Evolutionary conservation across 192 early-diverging fungal genomes (phyloP).

Genomic region (Gryganskiella cystojenkinii): DNA sequence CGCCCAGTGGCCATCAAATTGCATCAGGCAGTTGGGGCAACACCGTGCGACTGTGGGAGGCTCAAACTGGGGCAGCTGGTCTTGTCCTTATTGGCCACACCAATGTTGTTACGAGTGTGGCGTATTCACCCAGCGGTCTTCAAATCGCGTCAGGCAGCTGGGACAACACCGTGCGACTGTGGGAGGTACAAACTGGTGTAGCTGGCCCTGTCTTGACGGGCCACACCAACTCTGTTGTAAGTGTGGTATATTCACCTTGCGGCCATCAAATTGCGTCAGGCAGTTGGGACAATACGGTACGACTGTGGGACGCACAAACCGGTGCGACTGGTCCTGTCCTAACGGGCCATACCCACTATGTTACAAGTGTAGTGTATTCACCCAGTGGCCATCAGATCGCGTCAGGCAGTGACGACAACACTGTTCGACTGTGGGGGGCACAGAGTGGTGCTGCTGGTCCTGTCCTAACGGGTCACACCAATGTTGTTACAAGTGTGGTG

Average conservation of each 20-base stretch:
- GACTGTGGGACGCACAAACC: neutral
- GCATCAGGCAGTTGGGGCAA: neutral
- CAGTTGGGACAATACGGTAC: neutral
- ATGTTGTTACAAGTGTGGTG: too few species aligned
- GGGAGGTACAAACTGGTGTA: neutral
- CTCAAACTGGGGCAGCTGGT: too few species aligned
- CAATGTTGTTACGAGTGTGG: neutral
- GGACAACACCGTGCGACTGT: neutral
- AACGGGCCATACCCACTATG: neutral
- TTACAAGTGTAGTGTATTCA: neutral
- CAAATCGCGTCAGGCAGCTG: neutral
- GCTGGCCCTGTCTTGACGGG: neutral
- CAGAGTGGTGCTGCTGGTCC: too few species aligned
- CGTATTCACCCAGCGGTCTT: neutral
- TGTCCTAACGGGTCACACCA: too few species aligned
- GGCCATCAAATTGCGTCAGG: neutral
- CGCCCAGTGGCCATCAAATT: neutral
- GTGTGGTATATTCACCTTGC: neutral
- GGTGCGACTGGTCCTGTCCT: neutral
- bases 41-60: neutral
- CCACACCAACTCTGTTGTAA: neutral
- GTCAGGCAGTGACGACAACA: neutral
- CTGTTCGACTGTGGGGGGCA: neutral
- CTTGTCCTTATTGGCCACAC: neutral
- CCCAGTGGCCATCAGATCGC: neutral